phyloP scores from a whole-genome alignment of 768 basidiomycete species.

The Mycena maculata region DNA sequence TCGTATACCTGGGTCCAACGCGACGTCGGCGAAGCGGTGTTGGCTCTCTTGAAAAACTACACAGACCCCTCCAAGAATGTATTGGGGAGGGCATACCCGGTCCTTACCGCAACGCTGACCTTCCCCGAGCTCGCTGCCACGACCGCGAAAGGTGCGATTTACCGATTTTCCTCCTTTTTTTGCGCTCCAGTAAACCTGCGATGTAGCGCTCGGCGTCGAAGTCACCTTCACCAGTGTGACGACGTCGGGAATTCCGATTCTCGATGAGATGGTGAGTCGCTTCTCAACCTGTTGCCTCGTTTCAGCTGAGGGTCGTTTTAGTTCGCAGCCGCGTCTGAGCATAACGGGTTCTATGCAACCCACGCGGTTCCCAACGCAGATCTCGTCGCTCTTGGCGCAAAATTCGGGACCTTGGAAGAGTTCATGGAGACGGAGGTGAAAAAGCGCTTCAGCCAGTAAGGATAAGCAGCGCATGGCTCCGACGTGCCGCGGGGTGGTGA shows the following conservation, averaged over 20 bases:
- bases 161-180: not conserved
- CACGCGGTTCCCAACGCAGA: too few species aligned
- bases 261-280: not conserved
- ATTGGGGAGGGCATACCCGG: not conserved
- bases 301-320: too few species aligned
- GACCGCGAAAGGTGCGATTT: not conserved
- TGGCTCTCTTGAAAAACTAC: not conserved
- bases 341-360: too few species aligned
- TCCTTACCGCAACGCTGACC: not conserved
- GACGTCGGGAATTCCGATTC: not conserved
- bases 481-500: too few species aligned
- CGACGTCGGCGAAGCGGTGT: not conserved
- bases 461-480: too few species aligned
- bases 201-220: not conserved
- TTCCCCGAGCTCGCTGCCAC: not conserved
- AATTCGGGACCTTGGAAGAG: too few species aligned
- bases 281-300: too few species aligned
- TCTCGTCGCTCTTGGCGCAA: too few species aligned
- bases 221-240: not conserved
- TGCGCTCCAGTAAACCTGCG: not conserved
- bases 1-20: not conserved
- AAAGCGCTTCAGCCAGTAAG: too few species aligned
- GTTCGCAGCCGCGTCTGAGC: too few species aligned
- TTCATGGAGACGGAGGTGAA: too few species aligned
- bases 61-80: not conserved